Evolutionary conservation across 805 yeast genomes (phyloP), one percentile per base, ranked within the genome.

Genomic region (Yamadazyma tumulicola): DNA sequence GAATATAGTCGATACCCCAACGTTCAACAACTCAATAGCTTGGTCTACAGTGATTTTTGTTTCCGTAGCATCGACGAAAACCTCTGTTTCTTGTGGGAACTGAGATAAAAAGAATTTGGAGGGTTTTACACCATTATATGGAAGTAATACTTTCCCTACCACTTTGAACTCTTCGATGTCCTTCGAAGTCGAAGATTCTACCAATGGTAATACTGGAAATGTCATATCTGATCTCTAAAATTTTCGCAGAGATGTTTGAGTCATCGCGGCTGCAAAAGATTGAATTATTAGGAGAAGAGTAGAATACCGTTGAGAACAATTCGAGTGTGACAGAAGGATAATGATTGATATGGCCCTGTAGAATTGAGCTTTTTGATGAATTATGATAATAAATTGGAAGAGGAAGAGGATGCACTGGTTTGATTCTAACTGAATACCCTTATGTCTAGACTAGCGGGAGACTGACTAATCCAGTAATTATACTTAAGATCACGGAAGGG

Each of bases 1-100:
- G 36, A 77, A 60, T 4, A 81, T 48, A 13, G 67, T 62, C 17
- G 59, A 50, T 10, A 79, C 74, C 29, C 93, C 93, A 32, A 64
- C 65, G 49, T 85, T 83, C 38, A 85, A 66, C 24, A 82, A 51
- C 6, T 64, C 72, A 25, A 79, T 61, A 13, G 67, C 51, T 12
- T 53, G 55, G 38, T 79, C 82, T 26, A 67, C 64, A 18, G 61
- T 55, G 22, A 64, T 55, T 5, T 38, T 31, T 4, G 35, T 26
- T 4, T 32, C 36, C 2, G 54, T 40, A 16, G 60, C 59, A 41
- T 63, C 69, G 15, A 66, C 57, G 22, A 46, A 42, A 13, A 67
- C 49, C 21, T 52, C 52, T 22, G 61, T 44, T 19, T 49, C 47
- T 20, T 37, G 19, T 5, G 71, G 69, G 40, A 54, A 62, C 13